Evolutionary conservation across 495 filamentous ascomycete genomes (phyloP).

Genomic region (Parmelia sp.): DNA sequence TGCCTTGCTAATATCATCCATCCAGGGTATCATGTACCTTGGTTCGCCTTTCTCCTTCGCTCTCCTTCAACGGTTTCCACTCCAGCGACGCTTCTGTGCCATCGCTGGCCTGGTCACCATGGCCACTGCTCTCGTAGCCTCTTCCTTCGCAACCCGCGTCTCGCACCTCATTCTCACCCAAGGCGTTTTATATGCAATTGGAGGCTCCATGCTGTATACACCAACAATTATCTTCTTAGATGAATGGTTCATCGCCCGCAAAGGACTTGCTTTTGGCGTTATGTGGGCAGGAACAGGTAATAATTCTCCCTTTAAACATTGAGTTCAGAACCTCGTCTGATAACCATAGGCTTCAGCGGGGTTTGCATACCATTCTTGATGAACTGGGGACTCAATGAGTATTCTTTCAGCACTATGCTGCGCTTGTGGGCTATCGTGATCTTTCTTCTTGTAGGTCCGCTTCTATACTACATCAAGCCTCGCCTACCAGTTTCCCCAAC

Average conservation of each 20-base stretch:
- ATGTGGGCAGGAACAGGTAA: conserved; percentile 39
- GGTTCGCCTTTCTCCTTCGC: conserved; percentile 47
- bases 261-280: conserved; percentile 48
- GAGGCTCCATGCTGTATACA: conserved; percentile 45
- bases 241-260: conserved; percentile 51
- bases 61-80: conserved; percentile 44
- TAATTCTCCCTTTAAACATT: not conserved
- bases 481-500: conserved; percentile 43
- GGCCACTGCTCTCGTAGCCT: conserved; percentile 34
- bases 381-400: conserved; percentile 43
- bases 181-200: conserved; percentile 49
- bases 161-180: conserved; percentile 51
- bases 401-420: conserved; percentile 52
- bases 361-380: conserved; percentile 49
- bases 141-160: conserved; percentile 47
- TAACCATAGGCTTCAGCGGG: conserved; percentile 35
- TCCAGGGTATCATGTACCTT: conserved; percentile 50
- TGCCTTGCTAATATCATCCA: not conserved
- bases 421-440: conserved; percentile 47
- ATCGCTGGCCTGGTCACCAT: conserved; percentile 41
- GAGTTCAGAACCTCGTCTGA: conserved; percentile 16
- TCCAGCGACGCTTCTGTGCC: conserved; percentile 36
- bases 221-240: conserved; percentile 50
- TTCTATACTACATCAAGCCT: conserved; percentile 53
- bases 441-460: conserved; percentile 44